Evolutionary conservation across 2,329 filamentous ascomycete genomes (phyloP), one percentile per base, ranked within the genome.

Genomic region (Claviceps quebecensis): DNA sequence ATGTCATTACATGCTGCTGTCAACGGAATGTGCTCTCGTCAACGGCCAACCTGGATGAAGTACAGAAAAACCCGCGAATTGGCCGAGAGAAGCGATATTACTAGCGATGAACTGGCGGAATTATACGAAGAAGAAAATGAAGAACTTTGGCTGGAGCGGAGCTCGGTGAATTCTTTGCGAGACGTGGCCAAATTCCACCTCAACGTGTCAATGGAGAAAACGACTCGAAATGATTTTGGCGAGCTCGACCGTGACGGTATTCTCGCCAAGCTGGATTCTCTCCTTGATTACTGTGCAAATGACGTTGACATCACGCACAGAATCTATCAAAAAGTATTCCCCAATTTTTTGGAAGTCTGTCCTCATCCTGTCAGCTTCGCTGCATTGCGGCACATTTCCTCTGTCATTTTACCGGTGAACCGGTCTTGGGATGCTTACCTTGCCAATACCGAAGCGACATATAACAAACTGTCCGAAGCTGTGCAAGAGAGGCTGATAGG

Each of bases 1-100:
- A 98, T 98, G 93, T 97, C 91, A 1, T 72, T 98, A 19, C 93
- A 98, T 64, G 91, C 95, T 7, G 94, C 94, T 2, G 91, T 95
- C 23, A 98, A 98, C 63, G 93, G 93, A 55, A 98, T 98, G 93
- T 98, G 93, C 67, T 97, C 93, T 22, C 84, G 86, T 57, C 93
- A 98, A 66, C 80, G 93, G 48, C 93, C 94, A 8, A 95, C 87
- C 0, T 98, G 93, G 93, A 89, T 96, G 83, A 94, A 87, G 65
- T 87, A 95, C 66, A 86, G 88, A 64, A 98, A 98, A 70, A 88
- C 84, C 57, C 78, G 84, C 53, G 91, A 97, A 62, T 61, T 91
- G 45, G 76, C 87, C 48, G 90, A 96, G 55, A 86, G 84, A 61
- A 82, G 75, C 47, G 78, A 87, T 51, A 84, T 82, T 3, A 78